Base-by-base conservation (phyloP, 2,329 filamentous ascomycete species). In the Venturia nashicola region DNA sequence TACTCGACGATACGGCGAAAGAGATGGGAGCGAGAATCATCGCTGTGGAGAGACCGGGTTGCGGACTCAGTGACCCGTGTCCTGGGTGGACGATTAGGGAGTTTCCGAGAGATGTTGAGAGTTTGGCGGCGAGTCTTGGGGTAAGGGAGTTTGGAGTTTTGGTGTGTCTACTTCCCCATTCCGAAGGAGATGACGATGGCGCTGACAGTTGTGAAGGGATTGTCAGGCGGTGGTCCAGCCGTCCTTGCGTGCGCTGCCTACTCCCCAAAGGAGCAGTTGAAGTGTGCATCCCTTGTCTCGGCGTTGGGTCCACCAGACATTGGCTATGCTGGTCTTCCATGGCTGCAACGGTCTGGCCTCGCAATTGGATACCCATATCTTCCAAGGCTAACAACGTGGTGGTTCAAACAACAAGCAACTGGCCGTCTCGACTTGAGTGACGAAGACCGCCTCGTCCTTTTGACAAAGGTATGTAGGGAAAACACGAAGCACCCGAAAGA, bases 281-380 rank as follows among this genome's bases (percentile, higher is more conserved):
- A 69, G 57, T 66, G 64, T 59, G 68, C 69, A 0, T 65, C 69
- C 18, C 59, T 74, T 0, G 66, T 74, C 32, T 73, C 70, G 61
- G 72, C 71, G 42, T 59, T 75, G 9, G 73, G 72, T 0, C 69
- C 75, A 7, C 70, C 72, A 46, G 72, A 76, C 62, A 74, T 76
- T 6, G 71, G 74, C 42, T 72, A 72, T 69, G 67, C 63, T 16
- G 71, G 73, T 11, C 70, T 70, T 12, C 27, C 27, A 34, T 57
- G 12, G 36, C 36, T 55, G 11, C 54, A 63, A 9, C 68, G 69
- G 46, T 12, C 74, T 8, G 73, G 70, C 40, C 74, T 72, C 61
- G 69, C 71, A 2, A 66, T 68, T 16, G 73, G 72, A 40, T 73
- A 68, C 65, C 72, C 70, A 61, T 71, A 67, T 23, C 48, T 63